Evolutionary conservation across 176 grass and related monocot genomes (phyloP).

Genomic region (Tillandsia leiboldiana): DNA sequence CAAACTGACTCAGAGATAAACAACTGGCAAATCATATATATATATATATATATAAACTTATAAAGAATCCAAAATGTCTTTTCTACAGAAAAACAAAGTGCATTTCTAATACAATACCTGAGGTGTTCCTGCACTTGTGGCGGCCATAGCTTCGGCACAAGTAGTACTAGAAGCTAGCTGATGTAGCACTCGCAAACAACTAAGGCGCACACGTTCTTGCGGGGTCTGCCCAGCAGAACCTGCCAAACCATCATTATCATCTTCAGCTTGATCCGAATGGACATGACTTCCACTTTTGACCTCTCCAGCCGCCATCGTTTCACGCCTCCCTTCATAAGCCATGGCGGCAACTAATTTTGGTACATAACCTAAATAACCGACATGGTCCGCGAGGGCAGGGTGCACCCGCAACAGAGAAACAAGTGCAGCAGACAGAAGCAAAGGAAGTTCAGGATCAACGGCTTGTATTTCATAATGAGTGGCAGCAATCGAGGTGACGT

Average conservation of each 20-base stretch:
- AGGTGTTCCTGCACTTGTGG: slow-evolving; percentile 96
- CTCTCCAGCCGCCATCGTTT: slow-evolving; percentile 74
- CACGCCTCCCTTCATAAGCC: slow-evolving; percentile 89
- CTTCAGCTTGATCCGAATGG: slow-evolving; percentile 34
- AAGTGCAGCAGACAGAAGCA: slow-evolving; percentile 86
- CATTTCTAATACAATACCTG: slow-evolving; percentile 48
- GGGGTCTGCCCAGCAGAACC: slow-evolving; percentile 47
- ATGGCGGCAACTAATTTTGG: slow-evolving; percentile 93
- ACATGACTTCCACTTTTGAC: slow-evolving; percentile 24
- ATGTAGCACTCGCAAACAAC: slow-evolving; percentile 91
- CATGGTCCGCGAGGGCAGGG: slow-evolving; percentile 94
- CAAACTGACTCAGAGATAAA: too few species aligned
- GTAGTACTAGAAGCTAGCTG: slow-evolving; percentile 94
- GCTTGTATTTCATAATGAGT: slow-evolving; percentile 76
- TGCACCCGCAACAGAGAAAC: slow-evolving; percentile 94
- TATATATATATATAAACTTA: too few species aligned
- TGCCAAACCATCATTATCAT: slow-evolving; percentile 29
- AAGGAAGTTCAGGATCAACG: slow-evolving; percentile 83
- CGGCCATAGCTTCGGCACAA: slow-evolving; percentile 98
- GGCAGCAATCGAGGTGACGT: slow-evolving; percentile 90
- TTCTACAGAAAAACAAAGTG: background rate
- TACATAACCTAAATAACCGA: slow-evolving; percentile 98
- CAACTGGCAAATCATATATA: too few species aligned
- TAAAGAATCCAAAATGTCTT: too few species aligned
- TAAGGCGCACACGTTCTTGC: slow-evolving; percentile 93